Base-by-base conservation (phyloP, 2,329 filamentous ascomycete genomes). In the Monascus ruber region DNA sequence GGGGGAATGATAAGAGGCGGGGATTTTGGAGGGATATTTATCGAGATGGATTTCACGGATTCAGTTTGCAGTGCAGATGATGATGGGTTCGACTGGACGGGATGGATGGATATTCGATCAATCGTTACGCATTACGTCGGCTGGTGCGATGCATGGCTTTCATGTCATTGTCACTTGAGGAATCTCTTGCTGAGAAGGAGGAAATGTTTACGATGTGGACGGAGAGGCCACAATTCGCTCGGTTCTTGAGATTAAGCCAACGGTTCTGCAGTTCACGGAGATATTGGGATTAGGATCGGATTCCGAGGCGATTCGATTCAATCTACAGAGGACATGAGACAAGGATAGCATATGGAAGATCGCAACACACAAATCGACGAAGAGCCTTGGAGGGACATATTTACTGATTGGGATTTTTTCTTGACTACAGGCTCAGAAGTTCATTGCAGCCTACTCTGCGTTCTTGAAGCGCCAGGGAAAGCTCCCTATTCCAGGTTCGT, bases 391-490 rank as follows among this genome's bases (percentile, higher is more conserved):
- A 31, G 7, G 29, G 29, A 8, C 29, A 25, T 29, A 25, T 39
- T 47, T 40, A 42, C 42, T 41, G 27, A 11, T n/a, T 29, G 31
- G 29, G 25, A 36, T 2, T 46, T 44, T 49, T 46, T 39, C 43
- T 45, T 29, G 31, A 38, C 8, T 48, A 58, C 52, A 76, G 73
- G 75, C 77, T 60, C 74, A 78, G 65, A 79, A 80, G 68, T 81
- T 81, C 72, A 79, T 81, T 63, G 63, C 65, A 53, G 73, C 74
- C 58, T 81, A 81, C 67, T 76, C 77, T 56, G 76, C 73, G 50
- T 81, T 81, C 72, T 64, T 81, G 70, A 81, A 81, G 74, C 73
- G 77, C 63, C 77, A 81, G 68, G 77, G 77, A 60, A 80, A 80
- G 69, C 74, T 81, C 49, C 76, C 75, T 60, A 80, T 81, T 58